Evolutionary conservation across 2,329 filamentous ascomycete genomes (phyloP).

Genomic region (Emergomyces africanus): DNA sequence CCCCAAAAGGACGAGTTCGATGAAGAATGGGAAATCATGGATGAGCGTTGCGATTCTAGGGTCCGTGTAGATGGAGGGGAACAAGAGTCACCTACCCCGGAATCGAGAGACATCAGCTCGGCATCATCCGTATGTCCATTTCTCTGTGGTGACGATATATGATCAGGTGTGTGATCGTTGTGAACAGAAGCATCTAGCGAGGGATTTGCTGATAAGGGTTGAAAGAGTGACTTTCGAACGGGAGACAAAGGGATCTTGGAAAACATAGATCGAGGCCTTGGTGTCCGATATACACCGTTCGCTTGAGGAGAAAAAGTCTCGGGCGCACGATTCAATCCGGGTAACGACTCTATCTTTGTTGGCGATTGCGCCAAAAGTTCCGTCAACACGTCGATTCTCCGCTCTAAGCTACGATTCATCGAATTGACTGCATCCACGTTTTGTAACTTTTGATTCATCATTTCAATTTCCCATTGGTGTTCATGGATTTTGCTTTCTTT

Average conservation of each 20-base stretch:
- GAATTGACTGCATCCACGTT: constrained; percentile 20
- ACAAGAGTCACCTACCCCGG: constrained; percentile 13
- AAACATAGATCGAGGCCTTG: constrained; percentile 19
- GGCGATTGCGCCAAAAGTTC: constrained; percentile 25
- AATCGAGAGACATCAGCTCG: constrained; percentile 14
- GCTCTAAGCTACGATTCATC: constrained; percentile 22
- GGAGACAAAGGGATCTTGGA: constrained; percentile 18
- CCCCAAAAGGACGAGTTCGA: constrained; percentile 12
- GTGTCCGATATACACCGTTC: constrained; percentile 9
- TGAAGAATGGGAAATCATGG: constrained; percentile 14
- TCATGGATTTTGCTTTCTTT: constrained; percentile 20
- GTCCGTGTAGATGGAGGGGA: constrained; percentile 7
- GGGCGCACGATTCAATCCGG: background rate
- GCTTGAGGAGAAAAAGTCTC: constrained; percentile 7
- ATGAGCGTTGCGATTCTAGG: constrained; percentile 16
- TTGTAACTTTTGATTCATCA: constrained; percentile 20
- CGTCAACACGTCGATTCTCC: constrained; percentile 25
- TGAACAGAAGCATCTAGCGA: background rate
- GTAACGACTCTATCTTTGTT: constrained; percentile 6
- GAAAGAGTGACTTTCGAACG: constrained; percentile 9
- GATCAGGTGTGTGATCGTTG: background rate
- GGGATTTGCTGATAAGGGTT: constrained; percentile 8
- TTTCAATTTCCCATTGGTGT: constrained; percentile 21
- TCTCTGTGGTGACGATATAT: constrained; percentile 4
- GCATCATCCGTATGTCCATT: constrained; percentile 1